Evolutionary conservation across 2,329 filamentous ascomycete species (phyloP).

Genomic region (Coniochaeta pulveracea): DNA sequence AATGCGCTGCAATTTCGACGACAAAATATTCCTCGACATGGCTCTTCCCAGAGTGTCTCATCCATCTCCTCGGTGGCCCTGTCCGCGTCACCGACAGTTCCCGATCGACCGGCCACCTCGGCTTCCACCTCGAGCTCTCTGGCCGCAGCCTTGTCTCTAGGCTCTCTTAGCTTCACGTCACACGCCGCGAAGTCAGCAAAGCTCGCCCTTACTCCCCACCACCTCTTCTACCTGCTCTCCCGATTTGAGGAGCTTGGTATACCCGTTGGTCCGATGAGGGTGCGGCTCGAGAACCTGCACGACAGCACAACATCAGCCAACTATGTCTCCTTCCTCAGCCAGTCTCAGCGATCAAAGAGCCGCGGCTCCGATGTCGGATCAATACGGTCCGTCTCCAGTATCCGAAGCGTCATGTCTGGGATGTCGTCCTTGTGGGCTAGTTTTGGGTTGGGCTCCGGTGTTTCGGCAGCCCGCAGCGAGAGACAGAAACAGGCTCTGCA

Average conservation of each 20-base stretch:
- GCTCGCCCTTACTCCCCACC: conserved; percentile 85
- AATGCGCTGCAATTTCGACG: conserved; percentile 85
- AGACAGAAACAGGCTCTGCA: conserved; percentile 79
- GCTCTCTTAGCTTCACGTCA: conserved; percentile 74
- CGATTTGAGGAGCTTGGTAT: conserved; percentile 90
- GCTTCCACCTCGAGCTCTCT: conserved; percentile 63
- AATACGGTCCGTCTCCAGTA: conserved; percentile 90
- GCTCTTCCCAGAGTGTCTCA: conserved; percentile 53
- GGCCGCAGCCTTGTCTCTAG: conserved; percentile 77
- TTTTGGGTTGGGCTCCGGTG: conserved; percentile 71
- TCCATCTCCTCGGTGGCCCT: conserved; percentile 33
- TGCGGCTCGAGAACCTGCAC: conserved; percentile 88
- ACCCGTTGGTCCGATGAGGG: conserved; percentile 88
- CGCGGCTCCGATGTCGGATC: conserved; percentile 77
- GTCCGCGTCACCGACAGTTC: conserved; percentile 44
- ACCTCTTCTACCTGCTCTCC: conserved; percentile 91
- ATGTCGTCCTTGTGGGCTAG: conserved; percentile 91
- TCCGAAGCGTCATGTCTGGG: conserved; percentile 93
- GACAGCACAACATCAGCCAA: conserved; percentile 76
- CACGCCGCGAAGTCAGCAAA: conserved; percentile 81
- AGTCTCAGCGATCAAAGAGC: conserved; percentile 69
- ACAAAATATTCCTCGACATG: conserved; percentile 58
- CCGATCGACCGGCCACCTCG: conserved; percentile 52
- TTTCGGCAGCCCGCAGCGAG: conserved; percentile 71
- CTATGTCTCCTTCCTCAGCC: conserved; percentile 90